Conservation (phyloP, 1,284 basidiomycete species). For the Agroathelia rolfsii region DNA sequence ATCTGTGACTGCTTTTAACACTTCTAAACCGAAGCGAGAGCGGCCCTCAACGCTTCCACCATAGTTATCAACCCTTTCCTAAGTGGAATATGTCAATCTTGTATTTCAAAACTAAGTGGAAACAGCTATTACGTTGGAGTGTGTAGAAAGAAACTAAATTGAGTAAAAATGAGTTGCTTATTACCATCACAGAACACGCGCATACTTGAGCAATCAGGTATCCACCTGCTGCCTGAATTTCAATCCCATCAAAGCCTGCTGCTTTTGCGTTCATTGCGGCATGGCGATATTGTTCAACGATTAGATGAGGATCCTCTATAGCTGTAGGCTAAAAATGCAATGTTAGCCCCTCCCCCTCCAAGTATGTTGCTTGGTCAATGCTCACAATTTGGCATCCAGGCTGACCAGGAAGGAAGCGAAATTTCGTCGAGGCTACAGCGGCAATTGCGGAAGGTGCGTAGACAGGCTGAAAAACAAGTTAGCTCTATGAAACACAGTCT, state of each 20-base stretch:
- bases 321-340: conserved; percentile 11
- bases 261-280: conserved; percentile 32
- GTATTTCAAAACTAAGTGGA: too few relatives aligned
- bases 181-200: conserved; percentile 10
- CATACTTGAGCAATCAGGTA: neutral
- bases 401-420: conserved; percentile 23
- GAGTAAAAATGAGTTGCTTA: conserved; percentile 25
- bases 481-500: too few relatives aligned
- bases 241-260: conserved; percentile 46
- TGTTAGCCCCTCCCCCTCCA: neutral
- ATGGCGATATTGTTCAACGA: conserved; percentile 25
- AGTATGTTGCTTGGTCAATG: neutral
- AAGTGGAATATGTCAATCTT: too few relatives aligned
- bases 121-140: conserved; percentile 29
- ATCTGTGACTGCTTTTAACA: conserved; percentile 25
- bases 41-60: conserved; percentile 37
- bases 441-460: conserved; percentile 28
- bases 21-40: conserved; percentile 29
- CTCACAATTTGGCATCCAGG: conserved; percentile 5
- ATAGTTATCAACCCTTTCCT: conserved; percentile 36
- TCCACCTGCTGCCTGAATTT: neutral
- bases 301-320: conserved; percentile 15
- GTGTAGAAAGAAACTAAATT: conserved; percentile 35
- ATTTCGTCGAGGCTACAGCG: conserved; percentile 29
- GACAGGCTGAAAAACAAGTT: too few relatives aligned